Conservation (phyloP, 2,329 filamentous ascomycete genomes). For the Fusarium austroafricanum region DNA sequence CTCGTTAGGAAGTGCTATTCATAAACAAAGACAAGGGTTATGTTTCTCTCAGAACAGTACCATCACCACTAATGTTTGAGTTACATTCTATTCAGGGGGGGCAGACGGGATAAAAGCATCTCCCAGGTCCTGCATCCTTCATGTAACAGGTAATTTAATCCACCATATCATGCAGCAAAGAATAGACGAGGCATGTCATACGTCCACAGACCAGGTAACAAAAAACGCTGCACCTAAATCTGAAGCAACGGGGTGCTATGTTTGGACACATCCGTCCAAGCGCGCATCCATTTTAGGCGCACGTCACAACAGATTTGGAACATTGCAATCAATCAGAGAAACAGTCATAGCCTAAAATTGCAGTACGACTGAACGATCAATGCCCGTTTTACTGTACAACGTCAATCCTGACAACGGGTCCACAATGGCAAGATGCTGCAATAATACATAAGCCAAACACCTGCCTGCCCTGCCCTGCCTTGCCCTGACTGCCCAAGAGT, state of each 20-base stretch:
- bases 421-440: conserved; percentile 6
- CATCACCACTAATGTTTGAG: not conserved
- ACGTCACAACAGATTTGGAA: conserved; percentile 15
- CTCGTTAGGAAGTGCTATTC: conserved; percentile 5
- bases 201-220: not conserved
- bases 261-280: conserved; percentile 20
- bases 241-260: conserved; percentile 21
- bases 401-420: conserved; percentile 12
- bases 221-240: conserved; percentile 26
- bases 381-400: conserved; percentile 17
- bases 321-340: conserved; percentile 15
- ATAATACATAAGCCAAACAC: not conserved
- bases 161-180: no score
- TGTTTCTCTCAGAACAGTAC: not conserved
- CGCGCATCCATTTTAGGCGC: conserved; percentile 6
- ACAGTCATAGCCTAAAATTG: conserved; percentile 1
- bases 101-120: not conserved
- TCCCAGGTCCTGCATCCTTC: not conserved
- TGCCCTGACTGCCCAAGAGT: not conserved
- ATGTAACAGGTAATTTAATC: not conserved
- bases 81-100: conserved; percentile 19
- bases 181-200: no score
- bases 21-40: not conserved
- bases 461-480: not conserved
- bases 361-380: conserved; percentile 9